Evolutionary conservation across 768 basidiomycete species (phyloP).

Genomic region (Butyriboletus loyo): DNA sequence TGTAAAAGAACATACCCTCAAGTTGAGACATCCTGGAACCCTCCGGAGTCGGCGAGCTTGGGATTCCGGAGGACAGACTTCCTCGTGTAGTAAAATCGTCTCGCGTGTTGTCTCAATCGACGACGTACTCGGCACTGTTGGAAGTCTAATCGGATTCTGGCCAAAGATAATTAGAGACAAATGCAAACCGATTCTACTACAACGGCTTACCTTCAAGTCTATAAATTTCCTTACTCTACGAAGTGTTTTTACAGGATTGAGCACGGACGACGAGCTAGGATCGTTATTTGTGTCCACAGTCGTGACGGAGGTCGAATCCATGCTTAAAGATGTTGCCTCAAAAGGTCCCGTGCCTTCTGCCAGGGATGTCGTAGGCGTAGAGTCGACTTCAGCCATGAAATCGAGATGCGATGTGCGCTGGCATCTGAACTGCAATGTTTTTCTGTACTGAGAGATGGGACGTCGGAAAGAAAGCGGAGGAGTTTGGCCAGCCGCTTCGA

Average conservation of each 20-base stretch:
- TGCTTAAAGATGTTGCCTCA: neutral
- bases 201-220: neutral
- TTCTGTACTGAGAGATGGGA: neutral
- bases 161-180: neutral
- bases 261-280: neutral
- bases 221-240: neutral
- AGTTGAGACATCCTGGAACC: neutral
- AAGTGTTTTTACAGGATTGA: neutral
- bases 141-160: neutral
- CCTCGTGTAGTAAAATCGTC: neutral
- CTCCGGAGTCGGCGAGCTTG: constrained; percentile 3
- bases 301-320: neutral
- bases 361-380: neutral
- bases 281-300: neutral
- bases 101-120: neutral
- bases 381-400: neutral
- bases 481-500: neutral
- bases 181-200: neutral
- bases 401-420: neutral
- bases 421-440: neutral
- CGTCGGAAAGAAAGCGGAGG: constrained; percentile 5
- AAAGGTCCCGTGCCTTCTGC: neutral
- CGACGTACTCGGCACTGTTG: neutral
- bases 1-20: constrained; percentile 1
- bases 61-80: neutral